Conservation (phyloP, 78 protist species). For the Dictyostelium firmibasis region DNA sequence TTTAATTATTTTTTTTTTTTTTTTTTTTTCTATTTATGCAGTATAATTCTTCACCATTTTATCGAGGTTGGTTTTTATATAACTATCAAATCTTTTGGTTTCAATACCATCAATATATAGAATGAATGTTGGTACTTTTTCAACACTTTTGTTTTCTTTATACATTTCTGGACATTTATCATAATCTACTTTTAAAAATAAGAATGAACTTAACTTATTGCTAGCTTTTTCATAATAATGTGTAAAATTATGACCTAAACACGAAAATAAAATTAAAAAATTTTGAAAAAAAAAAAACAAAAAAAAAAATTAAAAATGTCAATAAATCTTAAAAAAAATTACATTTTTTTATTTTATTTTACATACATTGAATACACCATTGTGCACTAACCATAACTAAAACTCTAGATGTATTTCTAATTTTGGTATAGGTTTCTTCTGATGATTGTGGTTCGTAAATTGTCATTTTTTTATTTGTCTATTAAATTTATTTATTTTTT, state of each 20-base stretch:
- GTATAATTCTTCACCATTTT: not conserved
- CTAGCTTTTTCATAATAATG: not conserved
- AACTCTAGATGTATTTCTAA: not conserved
- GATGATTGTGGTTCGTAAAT: not conserved
- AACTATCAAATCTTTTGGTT: not conserved
- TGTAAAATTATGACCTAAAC: not conserved
- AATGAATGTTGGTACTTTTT: not conserved
- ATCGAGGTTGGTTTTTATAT: not conserved
- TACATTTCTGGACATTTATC: not conserved
- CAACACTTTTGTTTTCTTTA: not conserved
- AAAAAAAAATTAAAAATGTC: not conserved
- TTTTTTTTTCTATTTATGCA: not conserved
- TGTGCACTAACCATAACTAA: constrained; percentile 4
- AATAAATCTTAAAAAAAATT: not conserved
- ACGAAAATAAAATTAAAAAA: not conserved
- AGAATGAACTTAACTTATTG: not conserved
- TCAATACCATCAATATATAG: not conserved
- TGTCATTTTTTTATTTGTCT: not conserved
- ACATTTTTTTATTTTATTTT: not conserved
- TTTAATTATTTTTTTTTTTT: not conserved
- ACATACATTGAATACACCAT: constrained; percentile 3
- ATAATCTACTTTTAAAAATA: constrained; percentile 2
- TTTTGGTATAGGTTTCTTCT: constrained; percentile 5
- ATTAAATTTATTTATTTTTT: not conserved
- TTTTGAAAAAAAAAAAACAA: not conserved